phyloP scores from a whole-genome alignment of 2,329 filamentous ascomycete species.

The Hypoxylon sp. region DNA sequence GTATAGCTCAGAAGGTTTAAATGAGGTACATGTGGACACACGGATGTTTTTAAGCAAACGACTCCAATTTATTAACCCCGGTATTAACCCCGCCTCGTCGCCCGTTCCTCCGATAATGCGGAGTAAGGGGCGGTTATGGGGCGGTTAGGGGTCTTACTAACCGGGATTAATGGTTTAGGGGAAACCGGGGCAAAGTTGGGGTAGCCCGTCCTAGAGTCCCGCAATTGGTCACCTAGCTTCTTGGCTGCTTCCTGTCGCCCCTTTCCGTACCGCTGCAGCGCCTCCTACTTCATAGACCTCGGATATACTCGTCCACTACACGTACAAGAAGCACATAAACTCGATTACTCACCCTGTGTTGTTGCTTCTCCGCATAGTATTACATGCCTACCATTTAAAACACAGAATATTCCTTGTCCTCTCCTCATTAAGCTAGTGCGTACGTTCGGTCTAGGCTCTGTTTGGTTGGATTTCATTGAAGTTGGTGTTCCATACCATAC shows the following conservation, averaged over 20 bases:
- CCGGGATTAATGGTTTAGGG: conserved; percentile 8
- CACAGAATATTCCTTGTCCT: not conserved
- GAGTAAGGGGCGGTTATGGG: not conserved
- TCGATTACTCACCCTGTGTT: not conserved
- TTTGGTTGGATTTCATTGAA: not conserved
- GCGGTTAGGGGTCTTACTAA: conserved; percentile 5
- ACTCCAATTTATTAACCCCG: conserved; percentile 4
- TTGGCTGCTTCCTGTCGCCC: not conserved
- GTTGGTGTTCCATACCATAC: not conserved
- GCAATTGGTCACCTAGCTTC: not conserved
- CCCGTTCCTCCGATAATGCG: conserved; percentile 17
- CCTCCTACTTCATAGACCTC: not conserved
- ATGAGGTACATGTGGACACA: too few species aligned
- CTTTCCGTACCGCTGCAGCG: not conserved
- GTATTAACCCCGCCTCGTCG: conserved; percentile 16
- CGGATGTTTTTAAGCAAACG: not conserved
- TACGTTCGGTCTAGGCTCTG: not conserved
- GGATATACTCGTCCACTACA: not conserved
- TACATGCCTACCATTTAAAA: not conserved
- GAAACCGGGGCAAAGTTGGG: conserved; percentile 13
- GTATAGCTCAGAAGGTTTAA: conserved; percentile 39
- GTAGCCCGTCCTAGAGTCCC: conserved; percentile 11
- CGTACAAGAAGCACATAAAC: not conserved
- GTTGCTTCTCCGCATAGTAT: conserved; percentile 1
- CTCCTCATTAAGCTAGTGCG: not conserved